Evolutionary conservation across 75 land plant species (phyloP).

Genomic region (Sequoia sempervirens): DNA sequence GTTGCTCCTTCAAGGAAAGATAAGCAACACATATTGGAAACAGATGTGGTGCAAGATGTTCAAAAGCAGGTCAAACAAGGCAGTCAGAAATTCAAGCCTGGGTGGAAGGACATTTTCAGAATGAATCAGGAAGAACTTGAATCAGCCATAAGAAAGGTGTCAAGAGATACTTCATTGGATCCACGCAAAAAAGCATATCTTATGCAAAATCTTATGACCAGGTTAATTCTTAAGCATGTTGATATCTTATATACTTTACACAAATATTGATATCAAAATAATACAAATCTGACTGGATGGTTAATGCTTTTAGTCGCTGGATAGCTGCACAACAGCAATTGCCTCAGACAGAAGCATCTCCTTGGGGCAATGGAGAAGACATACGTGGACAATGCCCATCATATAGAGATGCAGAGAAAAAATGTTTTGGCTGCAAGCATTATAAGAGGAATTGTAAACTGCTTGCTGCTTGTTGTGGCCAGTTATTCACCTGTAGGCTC

Average conservation of each 20-base stretch:
- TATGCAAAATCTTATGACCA: conserved; percentile 71
- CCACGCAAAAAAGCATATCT: conserved; percentile 56
- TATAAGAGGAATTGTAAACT: conserved; percentile 81
- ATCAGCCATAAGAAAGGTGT: conserved; percentile 63
- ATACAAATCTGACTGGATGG: not conserved
- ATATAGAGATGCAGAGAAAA: conserved; percentile 42
- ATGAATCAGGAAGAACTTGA: conserved; percentile 76
- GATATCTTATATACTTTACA: conserved; percentile 3
- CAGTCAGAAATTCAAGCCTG: conserved; percentile 28
- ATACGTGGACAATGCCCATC: conserved; percentile 56
- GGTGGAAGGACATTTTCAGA: conserved; percentile 41
- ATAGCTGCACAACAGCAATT: conserved; percentile 43
- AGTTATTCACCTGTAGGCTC: conserved; percentile 44
- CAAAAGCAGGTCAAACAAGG: conserved; percentile 13
- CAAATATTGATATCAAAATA: not conserved
- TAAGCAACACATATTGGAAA: not conserved
- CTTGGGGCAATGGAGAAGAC: conserved; percentile 22
- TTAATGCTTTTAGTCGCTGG: conserved; percentile 60
- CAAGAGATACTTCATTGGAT: conserved; percentile 66
- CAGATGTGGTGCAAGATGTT: not conserved
- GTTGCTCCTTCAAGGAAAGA: not conserved
- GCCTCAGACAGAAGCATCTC: conserved; percentile 10
- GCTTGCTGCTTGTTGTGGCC: conserved; percentile 59
- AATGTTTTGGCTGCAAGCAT: conserved; percentile 68
- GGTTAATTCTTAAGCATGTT: conserved; percentile 24